A percentile compares a stretch with the other conserved stretches of the same genome.
These are phyloP conservation scores for Perilla frutescens DNA, from an alignment of 257 asterid species.

Conservation along the genomic window DNA sequence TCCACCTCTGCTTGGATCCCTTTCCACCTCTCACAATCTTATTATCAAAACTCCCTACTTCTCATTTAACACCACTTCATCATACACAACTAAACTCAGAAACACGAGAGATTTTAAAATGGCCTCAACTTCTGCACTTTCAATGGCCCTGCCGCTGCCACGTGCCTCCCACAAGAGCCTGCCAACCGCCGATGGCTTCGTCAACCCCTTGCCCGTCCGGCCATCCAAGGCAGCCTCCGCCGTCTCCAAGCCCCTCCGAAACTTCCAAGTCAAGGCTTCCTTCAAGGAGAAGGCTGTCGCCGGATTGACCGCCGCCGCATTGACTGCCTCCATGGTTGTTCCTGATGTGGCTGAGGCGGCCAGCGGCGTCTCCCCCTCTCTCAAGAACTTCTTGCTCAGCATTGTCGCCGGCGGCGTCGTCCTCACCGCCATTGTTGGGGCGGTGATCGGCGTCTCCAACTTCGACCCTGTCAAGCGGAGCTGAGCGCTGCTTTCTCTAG, in stretches of 20 bases:
- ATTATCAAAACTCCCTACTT: slow-evolving; percentile 14
- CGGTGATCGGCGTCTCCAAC: slow-evolving; percentile 73
- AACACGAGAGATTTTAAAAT: slow-evolving; percentile 26
- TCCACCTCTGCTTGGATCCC: slow-evolving; percentile 58
- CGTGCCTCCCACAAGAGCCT: slow-evolving; percentile 54
- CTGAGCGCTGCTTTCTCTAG: slow-evolving; percentile 42
- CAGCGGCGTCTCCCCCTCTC: slow-evolving; percentile 66
- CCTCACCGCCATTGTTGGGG: slow-evolving; percentile 62
- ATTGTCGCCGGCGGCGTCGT: slow-evolving; percentile 84
- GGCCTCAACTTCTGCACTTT: slow-evolving; percentile 78
- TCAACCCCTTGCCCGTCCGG: slow-evolving; percentile 61
- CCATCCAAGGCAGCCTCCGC: slow-evolving; percentile 40
- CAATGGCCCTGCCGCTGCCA: slow-evolving; percentile 67
- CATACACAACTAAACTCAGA: background rate
- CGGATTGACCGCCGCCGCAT: slow-evolving; percentile 80
- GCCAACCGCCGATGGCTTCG: slow-evolving; percentile 48
- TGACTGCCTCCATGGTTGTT: slow-evolving; percentile 71
- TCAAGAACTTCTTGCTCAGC: slow-evolving; percentile 87
- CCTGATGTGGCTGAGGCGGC: slow-evolving; percentile 90
- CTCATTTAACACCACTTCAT: slow-evolving; percentile 12
- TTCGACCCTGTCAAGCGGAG: slow-evolving; percentile 86
- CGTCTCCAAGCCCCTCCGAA: slow-evolving; percentile 48
- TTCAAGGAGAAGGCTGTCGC: slow-evolving; percentile 77
- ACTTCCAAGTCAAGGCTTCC: slow-evolving; percentile 66
- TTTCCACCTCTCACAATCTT: slow-evolving; percentile 26